Base-by-base conservation (phyloP, 2,329 filamentous ascomycete genomes). In the Nothophaeocryptopus gaeumannii region DNA sequence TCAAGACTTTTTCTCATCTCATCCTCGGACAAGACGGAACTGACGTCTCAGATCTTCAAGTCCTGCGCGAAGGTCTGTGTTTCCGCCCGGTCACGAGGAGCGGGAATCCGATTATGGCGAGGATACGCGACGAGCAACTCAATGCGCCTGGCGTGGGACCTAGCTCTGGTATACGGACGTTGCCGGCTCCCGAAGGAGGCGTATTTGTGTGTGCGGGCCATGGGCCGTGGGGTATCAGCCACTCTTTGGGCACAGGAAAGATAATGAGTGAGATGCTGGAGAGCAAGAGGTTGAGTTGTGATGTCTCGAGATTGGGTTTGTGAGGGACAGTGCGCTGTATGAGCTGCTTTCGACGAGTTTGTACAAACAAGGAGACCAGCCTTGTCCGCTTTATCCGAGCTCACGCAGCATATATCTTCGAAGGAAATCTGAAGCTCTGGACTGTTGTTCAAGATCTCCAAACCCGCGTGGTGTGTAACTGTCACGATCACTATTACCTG, bases 141-240 rank as follows among this genome's bases (percentile, higher is more conserved):
- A 83, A 82, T 1, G 62, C 60, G 10, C 20, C 20, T 26, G 20
- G 20, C 20, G 20, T 26, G 20, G 20, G 20, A 26, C 20, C 20
- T 26, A 26, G 20, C 7, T 26, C 20, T 26, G 70, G 72, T 0
- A 62, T 78, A 5, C 69, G 61, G 50, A 81, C 74, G 16, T 67
- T 57, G 54, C 62, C 61, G 20, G 66, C 63, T 13, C 62, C 60
- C 0, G 73, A 74, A 1, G 82, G 84, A 2, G 86, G 86, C 3
- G 83, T 92, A 0, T 91, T 81, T 63, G 66, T 97, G 49, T 93
- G 92, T 1, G 80, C 89, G 0, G 93, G 93, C 0, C 93, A 99
- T 74, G 96, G 90, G 1, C 97, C 92, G 72, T 99, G 93, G 93
- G 92, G 93, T 0, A 96, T 97, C n/a, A 91, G 96, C 72, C 97